Evolutionary conservation across 805 yeast species (phyloP).

Genomic region (Maudiozyma turicensis): DNA sequence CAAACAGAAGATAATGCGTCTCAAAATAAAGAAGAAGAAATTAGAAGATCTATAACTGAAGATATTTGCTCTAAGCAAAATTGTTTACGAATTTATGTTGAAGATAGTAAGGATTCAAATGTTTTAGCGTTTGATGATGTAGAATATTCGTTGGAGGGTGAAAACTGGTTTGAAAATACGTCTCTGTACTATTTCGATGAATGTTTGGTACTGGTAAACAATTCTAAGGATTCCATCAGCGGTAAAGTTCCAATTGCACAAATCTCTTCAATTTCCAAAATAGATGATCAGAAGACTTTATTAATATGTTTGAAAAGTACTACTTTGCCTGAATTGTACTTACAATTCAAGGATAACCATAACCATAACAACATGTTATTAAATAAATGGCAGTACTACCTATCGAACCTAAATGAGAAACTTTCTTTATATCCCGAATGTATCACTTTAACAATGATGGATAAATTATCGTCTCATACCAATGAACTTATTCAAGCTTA

Average conservation of each 20-base stretch:
- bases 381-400: constrained; percentile 35
- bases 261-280: constrained; percentile 26
- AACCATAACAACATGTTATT: constrained; percentile 25
- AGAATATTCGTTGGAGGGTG: constrained; percentile 35
- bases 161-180: constrained; percentile 31
- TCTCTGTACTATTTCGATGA: constrained; percentile 11
- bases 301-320: constrained; percentile 32
- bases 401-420: constrained; percentile 7
- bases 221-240: constrained; percentile 20
- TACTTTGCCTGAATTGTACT: constrained; percentile 34
- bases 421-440: constrained; percentile 29
- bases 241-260: constrained; percentile 34
- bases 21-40: neutral
- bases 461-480: constrained; percentile 18
- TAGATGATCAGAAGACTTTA: constrained; percentile 22
- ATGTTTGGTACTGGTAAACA: constrained; percentile 13
- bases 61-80: neutral
- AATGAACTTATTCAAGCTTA: neutral
- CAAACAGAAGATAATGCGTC: neutral
- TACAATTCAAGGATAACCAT: constrained; percentile 18
- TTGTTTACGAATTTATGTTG: neutral
- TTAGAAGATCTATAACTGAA: neutral
- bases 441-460: constrained; percentile 44
- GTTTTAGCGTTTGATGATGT: constrained; percentile 33
- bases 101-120: neutral